These are phyloP conservation scores for Suillus fuscotomentosus DNA, from an alignment of 768 basidiomycete species.

Conservation along the genomic window DNA sequence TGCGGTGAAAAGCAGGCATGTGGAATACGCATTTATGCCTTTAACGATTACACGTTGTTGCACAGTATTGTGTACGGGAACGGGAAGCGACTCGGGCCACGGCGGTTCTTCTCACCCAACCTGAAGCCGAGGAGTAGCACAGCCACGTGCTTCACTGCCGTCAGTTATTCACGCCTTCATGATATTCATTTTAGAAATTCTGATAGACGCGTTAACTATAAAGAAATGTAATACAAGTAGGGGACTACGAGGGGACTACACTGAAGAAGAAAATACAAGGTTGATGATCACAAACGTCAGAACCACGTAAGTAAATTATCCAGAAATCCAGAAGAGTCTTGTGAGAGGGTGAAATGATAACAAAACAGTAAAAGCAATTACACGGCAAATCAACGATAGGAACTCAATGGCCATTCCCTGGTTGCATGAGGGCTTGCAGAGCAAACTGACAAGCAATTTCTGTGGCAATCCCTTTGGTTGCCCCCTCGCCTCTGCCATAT, in stretches of 20 bases:
- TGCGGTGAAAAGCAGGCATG: constrained; percentile 15
- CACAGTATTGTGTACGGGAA: constrained; percentile 3
- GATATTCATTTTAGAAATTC: neutral
- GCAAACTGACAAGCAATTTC: constrained; percentile 18
- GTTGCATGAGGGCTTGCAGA: neutral
- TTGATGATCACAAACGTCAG: neutral
- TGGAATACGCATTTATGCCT: constrained; percentile 26
- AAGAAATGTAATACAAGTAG: neutral
- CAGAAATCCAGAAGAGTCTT: neutral
- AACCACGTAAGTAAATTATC: neutral
- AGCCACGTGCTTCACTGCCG: constrained; percentile 3
- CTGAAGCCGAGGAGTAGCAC: constrained; percentile 6
- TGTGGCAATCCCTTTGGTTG: constrained; percentile 17
- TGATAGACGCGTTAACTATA: neutral
- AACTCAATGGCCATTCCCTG: neutral
- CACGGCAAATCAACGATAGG: neutral
- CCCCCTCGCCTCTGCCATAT: constrained; percentile 21
- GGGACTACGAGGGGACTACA: neutral
- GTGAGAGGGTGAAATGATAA: too few relatives aligned
- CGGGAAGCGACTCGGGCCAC: neutral
- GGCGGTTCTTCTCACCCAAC: neutral
- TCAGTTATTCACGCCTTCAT: neutral
- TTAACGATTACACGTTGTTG: constrained; percentile 7
- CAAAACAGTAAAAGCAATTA: neutral
- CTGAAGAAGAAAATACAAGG: neutral